Evolutionary conservation across 331 rosid genomes (phyloP).

Genomic region (Quercus tomentella): DNA sequence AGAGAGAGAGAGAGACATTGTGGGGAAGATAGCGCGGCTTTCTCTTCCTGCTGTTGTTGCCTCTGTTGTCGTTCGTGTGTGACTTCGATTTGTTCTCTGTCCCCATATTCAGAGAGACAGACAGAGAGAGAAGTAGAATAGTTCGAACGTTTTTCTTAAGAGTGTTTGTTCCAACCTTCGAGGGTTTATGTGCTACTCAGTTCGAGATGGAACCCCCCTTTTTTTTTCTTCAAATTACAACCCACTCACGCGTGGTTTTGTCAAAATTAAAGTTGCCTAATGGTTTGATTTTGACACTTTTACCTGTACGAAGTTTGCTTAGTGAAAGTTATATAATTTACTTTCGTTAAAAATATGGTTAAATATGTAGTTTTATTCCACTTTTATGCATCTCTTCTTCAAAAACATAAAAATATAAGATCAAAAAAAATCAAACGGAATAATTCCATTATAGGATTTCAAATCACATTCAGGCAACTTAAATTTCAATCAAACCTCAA

Average conservation of each 20-base stretch:
- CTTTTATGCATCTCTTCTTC: rapidly evolving
- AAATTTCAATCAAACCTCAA: no score
- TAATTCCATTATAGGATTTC: no score
- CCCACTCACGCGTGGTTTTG: no score
- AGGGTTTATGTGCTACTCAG: background rate
- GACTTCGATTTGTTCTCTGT: slow-evolving; percentile 39
- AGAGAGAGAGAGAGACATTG: slow-evolving; percentile 41
- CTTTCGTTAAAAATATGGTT: rapidly evolving
- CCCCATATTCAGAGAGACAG: slow-evolving; percentile 33
- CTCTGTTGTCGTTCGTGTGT: slow-evolving; percentile 5
- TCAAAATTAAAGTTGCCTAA: no score
- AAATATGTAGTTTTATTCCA: no score
- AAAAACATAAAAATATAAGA: no score
- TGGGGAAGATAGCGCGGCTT: slow-evolving; percentile 82
- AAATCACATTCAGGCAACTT: rapidly evolving
- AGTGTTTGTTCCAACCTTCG: background rate
- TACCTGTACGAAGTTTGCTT: rapidly evolving
- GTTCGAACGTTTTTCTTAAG: background rate
- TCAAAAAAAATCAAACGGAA: rapidly evolving
- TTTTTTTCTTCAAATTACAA: no score
- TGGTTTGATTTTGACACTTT: no score
- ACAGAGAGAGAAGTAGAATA: background rate
- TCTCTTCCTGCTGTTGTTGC: slow-evolving; percentile 55
- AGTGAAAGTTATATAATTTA: no score
- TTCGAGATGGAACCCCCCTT: no score